Percentiles rank a stretch among this genome's conserved stretches.
phyloP scores from a whole-genome alignment of 768 basidiomycete species.

The Neoboletus subvelutipes region DNA sequence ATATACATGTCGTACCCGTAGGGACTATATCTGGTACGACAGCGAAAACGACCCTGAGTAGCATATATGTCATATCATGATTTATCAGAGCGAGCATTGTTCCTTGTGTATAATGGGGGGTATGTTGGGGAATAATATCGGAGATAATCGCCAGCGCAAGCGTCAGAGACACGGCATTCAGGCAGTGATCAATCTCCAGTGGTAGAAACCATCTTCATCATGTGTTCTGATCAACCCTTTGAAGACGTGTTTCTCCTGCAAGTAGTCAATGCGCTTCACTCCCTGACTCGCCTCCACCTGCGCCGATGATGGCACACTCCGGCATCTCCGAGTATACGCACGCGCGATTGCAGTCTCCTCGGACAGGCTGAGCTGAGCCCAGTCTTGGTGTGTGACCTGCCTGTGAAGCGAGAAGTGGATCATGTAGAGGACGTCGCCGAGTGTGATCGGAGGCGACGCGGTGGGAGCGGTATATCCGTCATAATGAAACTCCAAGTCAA shows the following conservation, averaged over 20 bases:
- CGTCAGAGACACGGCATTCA: not conserved
- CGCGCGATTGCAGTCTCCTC: conserved; percentile 34
- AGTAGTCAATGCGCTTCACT: conserved; percentile 41
- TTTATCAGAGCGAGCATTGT: not conserved
- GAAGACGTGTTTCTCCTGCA: conserved; percentile 36
- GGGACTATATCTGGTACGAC: not conserved
- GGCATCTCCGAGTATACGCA: conserved; percentile 38
- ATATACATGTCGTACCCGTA: not conserved
- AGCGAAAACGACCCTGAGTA: not conserved
- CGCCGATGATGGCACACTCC: conserved; percentile 30
- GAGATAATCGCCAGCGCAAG: not conserved
- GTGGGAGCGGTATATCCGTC: conserved; percentile 26
- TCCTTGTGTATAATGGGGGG: not conserved
- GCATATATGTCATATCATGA: conserved; percentile 2
- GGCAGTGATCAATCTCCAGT: conserved; percentile 31
- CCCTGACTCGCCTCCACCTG: conserved; percentile 37
- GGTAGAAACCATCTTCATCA: conserved; percentile 31
- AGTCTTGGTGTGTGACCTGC: conserved; percentile 38
- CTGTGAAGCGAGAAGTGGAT: conserved; percentile 49
- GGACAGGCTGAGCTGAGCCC: conserved; percentile 29
- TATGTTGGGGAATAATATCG: not conserved
- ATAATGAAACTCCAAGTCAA: conserved; percentile 46
- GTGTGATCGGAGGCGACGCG: conserved; percentile 44
- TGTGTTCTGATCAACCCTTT: conserved; percentile 35
- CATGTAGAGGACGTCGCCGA: conserved; percentile 57